Evolutionary conservation across 495 filamentous ascomycete species (phyloP).

Genomic region (Podospora pseudocomata): DNA sequence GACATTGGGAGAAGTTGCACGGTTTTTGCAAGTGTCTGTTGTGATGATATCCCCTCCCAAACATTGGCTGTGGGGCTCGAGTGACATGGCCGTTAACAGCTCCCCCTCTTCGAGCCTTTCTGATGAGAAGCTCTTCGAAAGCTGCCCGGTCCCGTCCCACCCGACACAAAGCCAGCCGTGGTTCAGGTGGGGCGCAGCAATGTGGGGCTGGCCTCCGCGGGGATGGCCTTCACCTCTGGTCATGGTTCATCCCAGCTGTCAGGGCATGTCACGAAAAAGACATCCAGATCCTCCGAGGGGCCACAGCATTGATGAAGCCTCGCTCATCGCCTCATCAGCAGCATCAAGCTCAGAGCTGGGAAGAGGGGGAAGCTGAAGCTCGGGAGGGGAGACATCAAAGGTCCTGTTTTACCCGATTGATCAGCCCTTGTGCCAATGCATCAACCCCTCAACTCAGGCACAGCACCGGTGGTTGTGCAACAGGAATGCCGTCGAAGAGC

Average conservation of each 20-base stretch:
- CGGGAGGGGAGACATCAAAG: not conserved
- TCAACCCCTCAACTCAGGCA: not conserved
- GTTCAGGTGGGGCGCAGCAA: not conserved
- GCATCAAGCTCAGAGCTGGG: not conserved
- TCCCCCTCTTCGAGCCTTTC: not conserved
- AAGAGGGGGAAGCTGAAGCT: not conserved
- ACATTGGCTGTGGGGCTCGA: not conserved
- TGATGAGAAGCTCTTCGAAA: not conserved
- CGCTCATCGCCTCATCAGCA: not conserved
- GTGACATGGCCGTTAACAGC: slow-evolving; percentile 4
- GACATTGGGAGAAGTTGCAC: not conserved
- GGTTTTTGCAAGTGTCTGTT: not conserved
- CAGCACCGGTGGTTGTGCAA: slow-evolving; percentile 3
- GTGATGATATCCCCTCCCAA: not conserved
- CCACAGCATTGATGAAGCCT: not conserved
- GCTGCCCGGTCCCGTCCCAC: not conserved
- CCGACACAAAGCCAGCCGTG: not conserved
- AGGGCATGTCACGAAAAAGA: not conserved
- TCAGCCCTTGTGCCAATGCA: not conserved
- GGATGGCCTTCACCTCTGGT: not conserved
- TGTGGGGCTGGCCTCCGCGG: not conserved
- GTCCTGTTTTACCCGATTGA: not conserved
- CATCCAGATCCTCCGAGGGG: not conserved
- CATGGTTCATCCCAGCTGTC: not conserved
- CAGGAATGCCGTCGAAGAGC: not conserved